These are phyloP conservation scores for Nymphaea thermarum DNA, from an alignment of 164 flowering plant species.

Conservation along the genomic window DNA sequence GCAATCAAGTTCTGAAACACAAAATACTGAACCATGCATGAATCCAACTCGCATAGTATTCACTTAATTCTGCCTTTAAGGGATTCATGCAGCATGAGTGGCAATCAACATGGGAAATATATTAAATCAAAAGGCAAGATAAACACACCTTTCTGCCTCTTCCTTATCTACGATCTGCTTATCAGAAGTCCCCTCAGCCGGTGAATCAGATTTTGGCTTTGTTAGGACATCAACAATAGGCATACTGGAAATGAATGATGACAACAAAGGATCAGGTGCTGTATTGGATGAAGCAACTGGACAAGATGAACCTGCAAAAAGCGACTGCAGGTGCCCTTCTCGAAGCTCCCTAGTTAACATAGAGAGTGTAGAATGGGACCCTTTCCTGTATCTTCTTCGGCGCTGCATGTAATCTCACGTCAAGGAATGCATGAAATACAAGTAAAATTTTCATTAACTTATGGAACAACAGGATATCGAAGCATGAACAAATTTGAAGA, in stretches of 20 bases:
- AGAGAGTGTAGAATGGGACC: constrained; percentile 63
- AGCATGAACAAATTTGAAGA: too few relatives aligned
- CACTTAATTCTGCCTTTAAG: too few relatives aligned
- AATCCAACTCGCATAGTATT: too few relatives aligned
- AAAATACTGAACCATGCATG: too few relatives aligned
- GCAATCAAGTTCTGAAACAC: too few relatives aligned
- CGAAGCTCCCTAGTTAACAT: constrained; percentile 71
- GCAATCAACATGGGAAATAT: too few relatives aligned
- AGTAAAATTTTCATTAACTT: too few relatives aligned
- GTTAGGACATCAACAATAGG: constrained; percentile 51
- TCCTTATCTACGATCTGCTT: constrained; percentile 17
- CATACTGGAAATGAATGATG: constrained; percentile 60
- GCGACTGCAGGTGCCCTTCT: constrained; percentile 69
- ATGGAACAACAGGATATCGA: too few relatives aligned
- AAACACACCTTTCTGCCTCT: constrained; percentile 2
- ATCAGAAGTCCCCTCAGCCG: constrained; percentile 25
- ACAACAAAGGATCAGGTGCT: constrained; percentile 76
- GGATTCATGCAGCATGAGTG: too few relatives aligned
- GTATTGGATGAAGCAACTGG: constrained; percentile 45
- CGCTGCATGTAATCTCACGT: constrained; percentile 68
- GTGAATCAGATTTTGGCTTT: constrained; percentile 27
- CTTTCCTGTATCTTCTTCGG: constrained; percentile 64
- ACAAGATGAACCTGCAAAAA: constrained; percentile 61
- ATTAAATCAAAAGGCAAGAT: background rate
- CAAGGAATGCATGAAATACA: constrained; percentile 28